phyloP scores from a whole-genome alignment of 345 rosid genomes.

The Anacardium occidentale region DNA sequence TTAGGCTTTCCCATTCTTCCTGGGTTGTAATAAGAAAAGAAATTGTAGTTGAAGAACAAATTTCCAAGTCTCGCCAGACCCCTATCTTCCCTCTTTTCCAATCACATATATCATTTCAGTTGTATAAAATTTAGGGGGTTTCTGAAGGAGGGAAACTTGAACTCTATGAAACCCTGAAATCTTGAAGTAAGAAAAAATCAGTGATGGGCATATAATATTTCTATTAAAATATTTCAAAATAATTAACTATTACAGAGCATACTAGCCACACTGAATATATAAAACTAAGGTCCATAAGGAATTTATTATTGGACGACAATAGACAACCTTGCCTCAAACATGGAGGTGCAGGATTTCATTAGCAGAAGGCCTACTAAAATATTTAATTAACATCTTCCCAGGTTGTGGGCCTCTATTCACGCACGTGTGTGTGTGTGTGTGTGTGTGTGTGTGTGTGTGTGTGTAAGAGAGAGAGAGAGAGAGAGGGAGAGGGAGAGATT shows the following conservation, averaged over 20 bases:
- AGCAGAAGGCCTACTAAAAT: not conserved
- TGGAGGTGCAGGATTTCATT: not conserved
- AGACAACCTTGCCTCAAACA: not conserved
- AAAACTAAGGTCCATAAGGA: not conserved
- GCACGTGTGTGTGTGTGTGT: not conserved
- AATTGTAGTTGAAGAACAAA: constrained; percentile 8
- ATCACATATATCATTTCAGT: constrained; percentile 13
- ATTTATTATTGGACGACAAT: not conserved
- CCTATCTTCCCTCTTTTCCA: not conserved
- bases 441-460: too few species aligned
- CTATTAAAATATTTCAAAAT: not conserved
- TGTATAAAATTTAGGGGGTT: not conserved
- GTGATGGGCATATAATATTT: not conserved
- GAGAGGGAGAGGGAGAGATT: constrained; percentile 13
- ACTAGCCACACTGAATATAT: not conserved
- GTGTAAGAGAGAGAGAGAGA: too few species aligned
- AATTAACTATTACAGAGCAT: not conserved
- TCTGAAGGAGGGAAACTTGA: too few species aligned
- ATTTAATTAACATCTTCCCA: not conserved
- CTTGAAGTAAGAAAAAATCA: not conserved
- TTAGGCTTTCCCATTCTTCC: constrained; percentile 20
- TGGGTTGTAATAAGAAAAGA: constrained; percentile 15
- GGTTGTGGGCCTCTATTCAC: not conserved
- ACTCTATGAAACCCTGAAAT: not conserved
- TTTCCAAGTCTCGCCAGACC: not conserved